phyloP scores from a whole-genome alignment of 2,329 filamentous ascomycete species.

The Amauroascus niger region DNA sequence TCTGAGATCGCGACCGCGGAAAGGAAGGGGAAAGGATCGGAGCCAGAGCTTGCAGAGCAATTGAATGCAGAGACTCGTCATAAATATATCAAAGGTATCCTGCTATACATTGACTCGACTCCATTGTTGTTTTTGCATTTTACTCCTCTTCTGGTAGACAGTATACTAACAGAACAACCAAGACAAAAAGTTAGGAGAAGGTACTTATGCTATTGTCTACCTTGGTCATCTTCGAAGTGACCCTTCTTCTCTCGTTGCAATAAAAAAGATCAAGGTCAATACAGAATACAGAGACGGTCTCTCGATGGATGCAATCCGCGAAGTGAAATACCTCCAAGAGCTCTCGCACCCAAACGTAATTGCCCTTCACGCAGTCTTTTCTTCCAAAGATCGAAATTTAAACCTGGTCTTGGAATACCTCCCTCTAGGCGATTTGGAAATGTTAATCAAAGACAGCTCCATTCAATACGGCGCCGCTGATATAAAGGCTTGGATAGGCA shows the following conservation, averaged over 20 bases:
- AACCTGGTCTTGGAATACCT: slow-evolving; percentile 92
- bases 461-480: slow-evolving; percentile 79
- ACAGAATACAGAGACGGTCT: slow-evolving; percentile 73
- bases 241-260: slow-evolving; percentile 65
- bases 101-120: neutral
- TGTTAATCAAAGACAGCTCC: slow-evolving; percentile 77
- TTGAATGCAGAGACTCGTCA: slow-evolving; percentile 71
- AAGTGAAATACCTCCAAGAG: slow-evolving; percentile 92
- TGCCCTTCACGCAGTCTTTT: slow-evolving; percentile 82
- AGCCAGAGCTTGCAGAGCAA: slow-evolving; percentile 54
- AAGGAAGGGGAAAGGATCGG: slow-evolving; percentile 16
- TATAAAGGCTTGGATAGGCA: slow-evolving; percentile 97
- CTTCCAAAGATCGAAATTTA: slow-evolving; percentile 90
- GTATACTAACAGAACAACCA: slow-evolving; percentile 12
- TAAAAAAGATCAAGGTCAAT: slow-evolving; percentile 47
- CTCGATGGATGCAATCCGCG: slow-evolving; percentile 86
- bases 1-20: neutral
- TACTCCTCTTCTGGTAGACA: neutral
- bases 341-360: slow-evolving; percentile 94
- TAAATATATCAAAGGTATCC: slow-evolving; percentile 76
- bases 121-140: neutral
- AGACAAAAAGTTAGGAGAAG: slow-evolving; percentile 88
- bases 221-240: slow-evolving; percentile 68
- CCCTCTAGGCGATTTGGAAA: slow-evolving; percentile 86
- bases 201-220: slow-evolving; percentile 94